Base-by-base conservation (phyloP, 148 eudicot species). In the Amaranthus palmeri region DNA sequence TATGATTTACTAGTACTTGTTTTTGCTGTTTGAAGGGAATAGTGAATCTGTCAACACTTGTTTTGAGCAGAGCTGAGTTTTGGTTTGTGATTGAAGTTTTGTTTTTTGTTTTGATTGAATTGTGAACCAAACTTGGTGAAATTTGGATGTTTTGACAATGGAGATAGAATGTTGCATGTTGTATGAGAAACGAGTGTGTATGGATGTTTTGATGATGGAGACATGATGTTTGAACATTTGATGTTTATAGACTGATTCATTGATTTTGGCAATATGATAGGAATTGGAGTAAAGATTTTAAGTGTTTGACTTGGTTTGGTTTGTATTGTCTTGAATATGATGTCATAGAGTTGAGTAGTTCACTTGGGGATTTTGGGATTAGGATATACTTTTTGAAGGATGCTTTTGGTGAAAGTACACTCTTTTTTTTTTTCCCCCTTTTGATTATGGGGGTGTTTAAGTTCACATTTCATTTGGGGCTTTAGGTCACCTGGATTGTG, bases 221-320 rank as follows among this genome's bases (percentile, higher is more conserved):
- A 25, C 36, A 25, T 25, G 36, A 25, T 25, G 36, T 25, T 25
- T 25, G 36, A 2, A 25, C 36, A 25, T 25, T 25, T 25, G 36
- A 25, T 25, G 36, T 25, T 25, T 25, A 25, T 25, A 2, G 36
- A 25, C 36, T 25, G 10, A 52, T 44, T 53, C 17, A 1, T 4
- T 48, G 54, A 2, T 8, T 65, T 48, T 8, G 48, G 50, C 7
- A 11, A 10, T 44, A 51, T 63, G 51, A 4, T 64, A 13, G 36
- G 67, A 44, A 64, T 64, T 66, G 47, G 48, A 54, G 25, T 51
- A 1, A 9, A 8, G 6, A 11, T 61, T 41, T 2, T 5, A n/a
- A 61, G 15, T 61, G 65, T 61, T 61, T 61, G 60, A 56, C 60
- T 56, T 56, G 60, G 60, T 56, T 7, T n/a, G 5, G 47, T 11